Conservation (phyloP, 2,329 filamentous ascomycete genomes). For the Ophiobolus disseminans region DNA sequence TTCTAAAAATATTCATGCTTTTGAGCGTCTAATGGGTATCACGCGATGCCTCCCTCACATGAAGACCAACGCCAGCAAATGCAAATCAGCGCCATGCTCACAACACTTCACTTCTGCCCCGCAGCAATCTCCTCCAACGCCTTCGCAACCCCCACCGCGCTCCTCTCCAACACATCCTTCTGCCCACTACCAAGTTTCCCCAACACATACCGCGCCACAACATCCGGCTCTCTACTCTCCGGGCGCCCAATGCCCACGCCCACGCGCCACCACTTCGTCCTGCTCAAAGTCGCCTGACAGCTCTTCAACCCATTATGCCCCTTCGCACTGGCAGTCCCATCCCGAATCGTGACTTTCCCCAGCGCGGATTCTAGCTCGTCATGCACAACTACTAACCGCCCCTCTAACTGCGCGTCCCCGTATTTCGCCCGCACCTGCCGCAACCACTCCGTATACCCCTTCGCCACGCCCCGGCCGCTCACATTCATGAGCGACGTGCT, state of each 20-base stretch:
- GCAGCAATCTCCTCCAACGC: slow-evolving; percentile 60
- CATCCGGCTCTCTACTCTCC: slow-evolving; percentile 66
- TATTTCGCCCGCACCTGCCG: slow-evolving; percentile 11
- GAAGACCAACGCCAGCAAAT: slow-evolving; percentile 6
- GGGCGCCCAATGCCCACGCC: slow-evolving; percentile 90
- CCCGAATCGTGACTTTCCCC: slow-evolving; percentile 70
- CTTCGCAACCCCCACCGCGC: slow-evolving; percentile 58
- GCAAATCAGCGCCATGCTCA: slow-evolving; percentile 3
- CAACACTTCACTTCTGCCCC: slow-evolving; percentile 30
- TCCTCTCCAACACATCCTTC: slow-evolving; percentile 55
- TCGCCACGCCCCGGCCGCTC: slow-evolving; percentile 73
- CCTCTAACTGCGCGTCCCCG: slow-evolving; percentile 31
- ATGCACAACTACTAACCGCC: slow-evolving; percentile 77
- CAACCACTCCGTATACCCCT: slow-evolving; percentile 67
- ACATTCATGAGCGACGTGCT: slow-evolving; percentile 84
- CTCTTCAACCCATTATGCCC: slow-evolving; percentile 58
- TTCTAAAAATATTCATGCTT: not conserved
- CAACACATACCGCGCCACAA: slow-evolving; percentile 81
- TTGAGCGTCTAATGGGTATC: slow-evolving; percentile 17
- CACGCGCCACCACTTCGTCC: slow-evolving; percentile 63
- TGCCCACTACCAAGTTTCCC: slow-evolving; percentile 63
- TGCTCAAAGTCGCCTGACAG: slow-evolving; percentile 36
- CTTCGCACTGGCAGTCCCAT: slow-evolving; percentile 60
- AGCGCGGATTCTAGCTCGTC: slow-evolving; percentile 82
- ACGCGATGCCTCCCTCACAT: not conserved